phyloP scores from a whole-genome alignment of 768 basidiomycete genomes.

The Kwoniella botswanensis region DNA sequence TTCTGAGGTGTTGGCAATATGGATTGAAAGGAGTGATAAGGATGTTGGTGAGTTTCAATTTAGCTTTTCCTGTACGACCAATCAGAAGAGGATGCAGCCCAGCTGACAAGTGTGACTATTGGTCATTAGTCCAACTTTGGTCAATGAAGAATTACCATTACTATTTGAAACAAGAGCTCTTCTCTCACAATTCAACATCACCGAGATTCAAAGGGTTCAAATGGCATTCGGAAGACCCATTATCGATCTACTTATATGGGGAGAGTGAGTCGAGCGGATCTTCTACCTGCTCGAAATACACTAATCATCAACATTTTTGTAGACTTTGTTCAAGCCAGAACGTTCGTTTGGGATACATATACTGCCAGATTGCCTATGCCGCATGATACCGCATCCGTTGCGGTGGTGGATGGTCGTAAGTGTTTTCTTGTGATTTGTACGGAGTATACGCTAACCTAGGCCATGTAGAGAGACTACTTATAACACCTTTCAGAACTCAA shows the following conservation, averaged over 20 bases:
- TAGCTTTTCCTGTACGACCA: neutral
- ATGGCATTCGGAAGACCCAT: conserved; percentile 86
- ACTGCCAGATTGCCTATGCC: conserved; percentile 68
- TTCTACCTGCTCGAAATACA: neutral
- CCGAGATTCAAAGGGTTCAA: conserved; percentile 70
- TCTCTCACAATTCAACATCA: conserved; percentile 25
- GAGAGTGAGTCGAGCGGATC: conserved; percentile 62
- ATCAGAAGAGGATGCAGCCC: neutral
- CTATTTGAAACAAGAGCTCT: conserved; percentile 92
- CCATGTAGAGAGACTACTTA: conserved; percentile 68
- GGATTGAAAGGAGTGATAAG: conserved; percentile 71
- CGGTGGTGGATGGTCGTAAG: conserved; percentile 86
- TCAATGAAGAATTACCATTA: conserved; percentile 94
- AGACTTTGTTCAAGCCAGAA: conserved; percentile 63
- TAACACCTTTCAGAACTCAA: conserved; percentile 91
- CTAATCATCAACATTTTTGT: conserved; percentile 55
- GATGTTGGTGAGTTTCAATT: conserved; percentile 69
- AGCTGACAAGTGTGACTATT: neutral
- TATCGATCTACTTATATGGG: conserved; percentile 71
- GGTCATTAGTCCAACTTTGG: conserved; percentile 81
- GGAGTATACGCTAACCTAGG: neutral
- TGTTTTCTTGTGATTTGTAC: conserved; percentile 11
- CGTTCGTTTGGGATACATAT: conserved; percentile 80
- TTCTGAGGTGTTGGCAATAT: conserved; percentile 80
- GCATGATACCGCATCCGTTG: conserved; percentile 79